phyloP scores from a whole-genome alignment of 305 asterid species.

The Ajuga reptans region DNA sequence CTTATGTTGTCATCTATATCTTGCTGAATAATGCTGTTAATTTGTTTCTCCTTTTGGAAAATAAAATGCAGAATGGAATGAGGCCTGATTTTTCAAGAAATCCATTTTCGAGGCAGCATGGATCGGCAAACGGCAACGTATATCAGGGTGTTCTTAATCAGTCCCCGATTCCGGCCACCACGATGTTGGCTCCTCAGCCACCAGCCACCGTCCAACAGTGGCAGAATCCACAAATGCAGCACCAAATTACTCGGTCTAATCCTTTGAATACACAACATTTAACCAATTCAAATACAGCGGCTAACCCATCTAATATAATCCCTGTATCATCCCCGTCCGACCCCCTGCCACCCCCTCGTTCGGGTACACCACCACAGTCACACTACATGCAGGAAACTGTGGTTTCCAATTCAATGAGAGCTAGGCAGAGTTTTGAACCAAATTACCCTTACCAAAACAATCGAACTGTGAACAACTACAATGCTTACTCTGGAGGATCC shows the following conservation, averaged over 20 bases:
- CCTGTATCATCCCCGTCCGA: slow-evolving; percentile 26
- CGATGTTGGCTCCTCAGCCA: slow-evolving; percentile 31
- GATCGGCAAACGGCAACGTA: slow-evolving; percentile 23
- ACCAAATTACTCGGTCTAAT: slow-evolving; percentile 26
- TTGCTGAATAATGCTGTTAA: neutral
- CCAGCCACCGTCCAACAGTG: slow-evolving; percentile 34
- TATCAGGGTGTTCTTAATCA: too few species aligned
- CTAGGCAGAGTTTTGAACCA: slow-evolving; percentile 33
- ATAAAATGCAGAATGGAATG: slow-evolving; percentile 55
- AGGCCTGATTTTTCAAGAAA: slow-evolving; percentile 59
- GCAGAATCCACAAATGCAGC: slow-evolving; percentile 32
- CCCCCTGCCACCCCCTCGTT: slow-evolving; percentile 17
- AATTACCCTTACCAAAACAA: slow-evolving; percentile 36
- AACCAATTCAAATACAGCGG: slow-evolving; percentile 24
- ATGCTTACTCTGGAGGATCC: slow-evolving; percentile 29
- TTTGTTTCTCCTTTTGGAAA: neutral
- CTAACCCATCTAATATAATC: slow-evolving; percentile 24
- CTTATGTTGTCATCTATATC: neutral
- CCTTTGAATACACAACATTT: slow-evolving; percentile 28
- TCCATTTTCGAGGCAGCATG: slow-evolving; percentile 66
- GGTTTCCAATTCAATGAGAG: slow-evolving; percentile 28
- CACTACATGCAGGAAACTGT: slow-evolving; percentile 32
- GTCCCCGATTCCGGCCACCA: slow-evolving; percentile 29
- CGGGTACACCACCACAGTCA: slow-evolving; percentile 26
- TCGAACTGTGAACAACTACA: slow-evolving; percentile 30